phyloP scores from a whole-genome alignment of 768 basidiomycete species.

The Candolleomyces eurysporus region DNA sequence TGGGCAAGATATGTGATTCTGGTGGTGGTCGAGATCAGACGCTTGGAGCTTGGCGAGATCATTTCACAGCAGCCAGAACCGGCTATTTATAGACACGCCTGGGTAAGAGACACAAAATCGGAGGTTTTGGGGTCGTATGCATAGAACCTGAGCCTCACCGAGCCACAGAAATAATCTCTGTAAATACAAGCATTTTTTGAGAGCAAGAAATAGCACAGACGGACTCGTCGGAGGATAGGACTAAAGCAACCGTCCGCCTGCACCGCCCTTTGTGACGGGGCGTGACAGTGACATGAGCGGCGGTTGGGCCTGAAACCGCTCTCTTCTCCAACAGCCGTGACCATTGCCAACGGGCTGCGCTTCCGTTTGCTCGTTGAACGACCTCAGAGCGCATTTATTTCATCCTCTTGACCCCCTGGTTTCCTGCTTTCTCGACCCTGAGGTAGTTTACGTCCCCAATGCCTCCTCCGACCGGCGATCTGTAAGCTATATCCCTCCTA shows the following conservation, averaged over 20 bases:
- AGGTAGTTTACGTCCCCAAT: conserved; percentile 23
- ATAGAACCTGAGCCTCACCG: no score
- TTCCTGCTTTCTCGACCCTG: neutral
- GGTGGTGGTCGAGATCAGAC: conserved; percentile 3
- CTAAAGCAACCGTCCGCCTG: neutral
- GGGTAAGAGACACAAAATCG: no score
- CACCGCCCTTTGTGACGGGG: neutral
- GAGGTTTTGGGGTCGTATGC: no score
- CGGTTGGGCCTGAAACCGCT: neutral
- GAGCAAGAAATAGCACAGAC: no score
- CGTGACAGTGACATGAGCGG: conserved; percentile 3
- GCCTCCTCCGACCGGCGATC: conserved; percentile 45
- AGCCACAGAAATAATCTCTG: no score
- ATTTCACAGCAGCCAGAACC: neutral
- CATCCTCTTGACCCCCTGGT: neutral
- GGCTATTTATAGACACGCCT: neutral
- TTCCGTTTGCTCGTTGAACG: neutral
- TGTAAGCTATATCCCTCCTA: conserved; percentile 33
- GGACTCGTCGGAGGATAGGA: no score
- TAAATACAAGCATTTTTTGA: no score
- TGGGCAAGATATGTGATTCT: neutral
- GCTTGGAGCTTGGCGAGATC: neutral
- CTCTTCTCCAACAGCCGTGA: conserved; percentile 7
- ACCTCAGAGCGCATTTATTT: neutral
- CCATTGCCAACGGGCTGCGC: neutral